These are phyloP conservation scores for Gamsiella multidivaricata DNA, from an alignment of 192 early-diverging fungal species.

Conservation along the genomic window DNA sequence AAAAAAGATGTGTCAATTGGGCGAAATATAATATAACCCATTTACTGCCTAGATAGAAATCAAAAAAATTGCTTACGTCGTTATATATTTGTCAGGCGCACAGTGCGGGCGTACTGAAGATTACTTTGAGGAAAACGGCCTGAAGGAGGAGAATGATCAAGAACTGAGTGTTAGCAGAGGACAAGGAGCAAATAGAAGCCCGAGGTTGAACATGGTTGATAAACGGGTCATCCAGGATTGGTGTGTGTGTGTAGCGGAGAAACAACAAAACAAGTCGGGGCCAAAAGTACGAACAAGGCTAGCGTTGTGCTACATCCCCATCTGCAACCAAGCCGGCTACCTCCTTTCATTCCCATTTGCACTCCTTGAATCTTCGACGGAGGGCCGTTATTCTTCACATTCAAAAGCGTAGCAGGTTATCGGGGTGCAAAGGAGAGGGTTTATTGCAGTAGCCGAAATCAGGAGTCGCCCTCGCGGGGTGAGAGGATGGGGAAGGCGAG, in stretches of 20 bases:
- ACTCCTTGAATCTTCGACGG: not conserved
- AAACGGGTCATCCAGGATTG: too few species aligned
- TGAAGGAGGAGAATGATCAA: not conserved
- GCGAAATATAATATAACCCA: too few species aligned
- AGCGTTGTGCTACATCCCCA: not conserved
- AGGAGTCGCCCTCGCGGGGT: not conserved
- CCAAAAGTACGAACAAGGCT: too few species aligned
- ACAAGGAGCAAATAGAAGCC: too few species aligned
- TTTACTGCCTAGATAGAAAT: too few species aligned
- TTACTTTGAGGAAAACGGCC: too few species aligned
- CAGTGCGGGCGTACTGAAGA: too few species aligned
- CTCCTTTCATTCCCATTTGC: not conserved
- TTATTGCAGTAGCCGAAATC: not conserved
- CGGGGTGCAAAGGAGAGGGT: not conserved
- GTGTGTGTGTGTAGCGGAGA: too few species aligned
- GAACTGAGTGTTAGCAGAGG: slow-evolving; percentile 3
- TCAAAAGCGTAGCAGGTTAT: not conserved
- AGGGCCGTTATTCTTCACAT: not conserved
- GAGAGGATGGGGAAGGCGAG: too few species aligned
- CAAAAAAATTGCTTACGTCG: too few species aligned
- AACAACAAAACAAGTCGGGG: not conserved
- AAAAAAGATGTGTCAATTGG: not conserved
- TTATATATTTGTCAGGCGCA: too few species aligned
- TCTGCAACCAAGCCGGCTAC: not conserved
- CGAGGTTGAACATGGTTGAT: too few species aligned